A percentile compares a stretch with the other conserved stretches of the same genome.
Evolutionary conservation across 805 yeast genomes (phyloP).

Genomic region (Wickerhamomyces chaumierensis): DNA sequence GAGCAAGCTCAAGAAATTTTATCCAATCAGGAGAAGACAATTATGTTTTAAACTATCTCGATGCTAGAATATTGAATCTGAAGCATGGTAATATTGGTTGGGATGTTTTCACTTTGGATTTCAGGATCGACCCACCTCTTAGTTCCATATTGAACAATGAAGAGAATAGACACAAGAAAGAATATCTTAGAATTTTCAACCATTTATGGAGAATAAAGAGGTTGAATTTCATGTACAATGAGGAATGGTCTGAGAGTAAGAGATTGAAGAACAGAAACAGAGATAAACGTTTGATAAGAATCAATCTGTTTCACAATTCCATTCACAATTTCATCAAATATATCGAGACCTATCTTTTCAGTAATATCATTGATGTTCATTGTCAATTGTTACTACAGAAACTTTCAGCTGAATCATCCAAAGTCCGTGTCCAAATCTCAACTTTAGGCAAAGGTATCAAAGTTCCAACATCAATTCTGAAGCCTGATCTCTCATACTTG

Average conservation of each 20-base stretch:
- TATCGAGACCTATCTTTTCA: constrained; percentile 21
- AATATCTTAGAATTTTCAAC: constrained; percentile 72
- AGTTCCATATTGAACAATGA: constrained; percentile 43
- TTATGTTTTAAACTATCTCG: constrained; percentile 43
- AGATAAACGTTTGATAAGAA: constrained; percentile 19
- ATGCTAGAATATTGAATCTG: constrained; percentile 71
- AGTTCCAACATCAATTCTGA: constrained; percentile 18
- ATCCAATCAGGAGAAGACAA: constrained; percentile 24
- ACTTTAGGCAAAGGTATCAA: constrained; percentile 15
- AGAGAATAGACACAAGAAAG: constrained; percentile 32
- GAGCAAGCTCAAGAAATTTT: constrained; percentile 36
- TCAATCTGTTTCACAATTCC: constrained; percentile 22
- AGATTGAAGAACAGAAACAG: constrained; percentile 15
- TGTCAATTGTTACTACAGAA: constrained; percentile 13
- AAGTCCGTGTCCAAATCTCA: neutral
- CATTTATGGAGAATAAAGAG: constrained; percentile 74
- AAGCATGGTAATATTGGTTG: constrained; percentile 73
- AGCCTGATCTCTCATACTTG: constrained; percentile 19
- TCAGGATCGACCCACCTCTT: constrained; percentile 41
- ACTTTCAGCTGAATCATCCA: constrained; percentile 18
- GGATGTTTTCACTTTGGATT: constrained; percentile 89
- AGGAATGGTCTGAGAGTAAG: constrained; percentile 33
- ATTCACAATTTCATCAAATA: constrained; percentile 21
- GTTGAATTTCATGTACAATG: constrained; percentile 38
- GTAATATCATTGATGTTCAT: constrained; percentile 19